These are phyloP conservation scores for Plasmodium knowlesi DNA, from an alignment of 169 alveolate genomes.

Conservation along the genomic window DNA sequence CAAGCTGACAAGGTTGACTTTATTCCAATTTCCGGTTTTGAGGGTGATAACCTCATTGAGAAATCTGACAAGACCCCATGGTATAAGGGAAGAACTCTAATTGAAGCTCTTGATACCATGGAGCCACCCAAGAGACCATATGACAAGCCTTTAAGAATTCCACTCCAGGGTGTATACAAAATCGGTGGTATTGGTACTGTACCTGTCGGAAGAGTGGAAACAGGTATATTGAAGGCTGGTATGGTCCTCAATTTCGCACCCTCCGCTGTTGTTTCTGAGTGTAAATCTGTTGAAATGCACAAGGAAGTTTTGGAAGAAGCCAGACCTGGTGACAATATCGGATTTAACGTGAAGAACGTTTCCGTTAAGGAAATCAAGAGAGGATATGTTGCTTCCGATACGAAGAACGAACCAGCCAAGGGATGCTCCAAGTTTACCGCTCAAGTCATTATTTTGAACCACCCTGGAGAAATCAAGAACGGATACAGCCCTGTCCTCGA, in stretches of 20 bases:
- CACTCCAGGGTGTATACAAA: constrained; percentile 98
- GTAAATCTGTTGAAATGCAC: constrained; percentile 99
- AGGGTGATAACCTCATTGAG: constrained; percentile 98
- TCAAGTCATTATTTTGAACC: constrained; percentile 96
- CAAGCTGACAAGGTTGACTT: constrained; percentile 97
- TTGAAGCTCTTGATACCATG: constrained; percentile 96
- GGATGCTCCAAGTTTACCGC: constrained; percentile 95
- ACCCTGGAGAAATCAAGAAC: constrained; percentile 97
- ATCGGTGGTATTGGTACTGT: constrained; percentile 99
- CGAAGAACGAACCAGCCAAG: constrained; percentile 98
- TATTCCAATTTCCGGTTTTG: constrained; percentile 98
- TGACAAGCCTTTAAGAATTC: constrained; percentile 97
- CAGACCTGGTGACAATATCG: constrained; percentile 98
- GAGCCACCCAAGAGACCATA: constrained; percentile 98
- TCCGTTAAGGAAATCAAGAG: constrained; percentile 96
- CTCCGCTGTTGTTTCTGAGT: constrained; percentile 95
- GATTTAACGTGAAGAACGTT: constrained; percentile 96
- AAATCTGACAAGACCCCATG: constrained; percentile 96
- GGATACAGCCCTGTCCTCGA: constrained; percentile 98
- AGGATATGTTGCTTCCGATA: constrained; percentile 97
- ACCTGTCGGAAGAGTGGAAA: constrained; percentile 99
- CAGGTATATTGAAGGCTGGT: constrained; percentile 94
- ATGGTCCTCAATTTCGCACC: constrained; percentile 95
- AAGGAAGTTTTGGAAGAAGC: constrained; percentile 97
- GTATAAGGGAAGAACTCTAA: constrained; percentile 97